A percentile compares a stretch with the other conserved stretches of the same genome.
Evolutionary conservation across 257 asterid species (phyloP).

Genomic region (Verbascum thapsus): DNA sequence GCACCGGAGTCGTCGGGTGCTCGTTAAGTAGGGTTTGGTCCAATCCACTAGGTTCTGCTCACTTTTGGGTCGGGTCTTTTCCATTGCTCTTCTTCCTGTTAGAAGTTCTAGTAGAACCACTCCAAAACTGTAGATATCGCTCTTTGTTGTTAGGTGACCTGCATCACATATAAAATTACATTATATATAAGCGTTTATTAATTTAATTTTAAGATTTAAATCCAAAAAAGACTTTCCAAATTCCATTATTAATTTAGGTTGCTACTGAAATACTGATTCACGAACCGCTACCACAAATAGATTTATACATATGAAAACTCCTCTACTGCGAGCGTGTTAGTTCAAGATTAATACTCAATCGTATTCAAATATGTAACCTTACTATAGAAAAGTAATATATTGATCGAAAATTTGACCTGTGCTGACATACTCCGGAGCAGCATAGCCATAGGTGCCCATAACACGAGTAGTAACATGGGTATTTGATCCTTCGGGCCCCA

Average conservation of each 20-base stretch:
- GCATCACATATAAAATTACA: constrained; percentile 25
- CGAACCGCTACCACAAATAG: too few species aligned
- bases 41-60: constrained; percentile 82
- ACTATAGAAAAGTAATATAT: too few species aligned
- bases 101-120: constrained; percentile 79
- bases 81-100: constrained; percentile 87
- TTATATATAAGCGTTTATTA: too few species aligned
- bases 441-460: constrained; percentile 95
- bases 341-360: too few species aligned
- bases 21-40: constrained; percentile 66
- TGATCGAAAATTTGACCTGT: constrained; percentile 57
- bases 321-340: too few species aligned
- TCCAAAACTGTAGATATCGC: constrained; percentile 91
- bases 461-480: constrained; percentile 92
- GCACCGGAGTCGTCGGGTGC: constrained; percentile 62
- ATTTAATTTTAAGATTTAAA: too few species aligned
- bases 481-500: constrained; percentile 97
- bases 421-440: constrained; percentile 94
- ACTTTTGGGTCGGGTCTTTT: constrained; percentile 60
- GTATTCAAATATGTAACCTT: too few species aligned
- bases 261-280: too few species aligned
- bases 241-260: too few species aligned
- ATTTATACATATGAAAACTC: too few species aligned
- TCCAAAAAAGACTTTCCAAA: too few species aligned
- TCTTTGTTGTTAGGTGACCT: constrained; percentile 89